phyloP scores from a whole-genome alignment of 345 rosid species.

The Hypericum androsaemum region DNA sequence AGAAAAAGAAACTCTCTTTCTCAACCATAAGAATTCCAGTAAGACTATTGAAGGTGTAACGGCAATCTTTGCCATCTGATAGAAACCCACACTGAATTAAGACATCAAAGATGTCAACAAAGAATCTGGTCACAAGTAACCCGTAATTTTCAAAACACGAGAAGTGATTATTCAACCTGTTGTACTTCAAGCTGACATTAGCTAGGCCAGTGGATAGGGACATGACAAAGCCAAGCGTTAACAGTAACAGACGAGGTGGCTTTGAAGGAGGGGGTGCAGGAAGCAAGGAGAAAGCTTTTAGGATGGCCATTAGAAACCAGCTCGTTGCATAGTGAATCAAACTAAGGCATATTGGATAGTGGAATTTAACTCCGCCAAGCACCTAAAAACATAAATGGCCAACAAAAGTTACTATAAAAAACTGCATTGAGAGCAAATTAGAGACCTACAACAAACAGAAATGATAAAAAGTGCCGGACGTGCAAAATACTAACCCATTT shows the following conservation, averaged over 20 bases:
- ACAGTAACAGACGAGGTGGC: slow-evolving; percentile 42
- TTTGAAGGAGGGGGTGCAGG: slow-evolving; percentile 72
- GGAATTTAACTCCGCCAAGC: slow-evolving; percentile 75
- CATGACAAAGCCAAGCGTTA: slow-evolving; percentile 80
- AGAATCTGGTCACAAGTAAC: not conserved
- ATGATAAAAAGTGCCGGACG: not conserved
- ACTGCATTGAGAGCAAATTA: not conserved
- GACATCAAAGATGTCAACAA: not conserved
- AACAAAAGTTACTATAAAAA: not conserved
- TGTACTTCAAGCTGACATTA: slow-evolving; percentile 93
- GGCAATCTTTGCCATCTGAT: slow-evolving; percentile 95
- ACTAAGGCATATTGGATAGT: slow-evolving; percentile 77
- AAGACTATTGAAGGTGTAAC: slow-evolving; percentile 91
- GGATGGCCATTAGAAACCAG: slow-evolving; percentile 72
- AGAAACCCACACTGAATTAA: slow-evolving; percentile 70
- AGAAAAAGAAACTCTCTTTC: slow-evolving; percentile 55
- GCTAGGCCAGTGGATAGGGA: slow-evolving; percentile 93
- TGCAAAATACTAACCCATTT: slow-evolving; percentile 50
- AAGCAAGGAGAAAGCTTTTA: slow-evolving; percentile 56
- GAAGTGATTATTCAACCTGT: slow-evolving; percentile 40
- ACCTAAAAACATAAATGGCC: slow-evolving; percentile 33
- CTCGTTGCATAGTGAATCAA: slow-evolving; percentile 75
- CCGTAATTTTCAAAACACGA: not conserved
- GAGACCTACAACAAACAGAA: too few species aligned
- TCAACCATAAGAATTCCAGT: slow-evolving; percentile 70